Base-by-base conservation (phyloP, 257 asterid genomes). In the Catharanthus roseus region DNA sequence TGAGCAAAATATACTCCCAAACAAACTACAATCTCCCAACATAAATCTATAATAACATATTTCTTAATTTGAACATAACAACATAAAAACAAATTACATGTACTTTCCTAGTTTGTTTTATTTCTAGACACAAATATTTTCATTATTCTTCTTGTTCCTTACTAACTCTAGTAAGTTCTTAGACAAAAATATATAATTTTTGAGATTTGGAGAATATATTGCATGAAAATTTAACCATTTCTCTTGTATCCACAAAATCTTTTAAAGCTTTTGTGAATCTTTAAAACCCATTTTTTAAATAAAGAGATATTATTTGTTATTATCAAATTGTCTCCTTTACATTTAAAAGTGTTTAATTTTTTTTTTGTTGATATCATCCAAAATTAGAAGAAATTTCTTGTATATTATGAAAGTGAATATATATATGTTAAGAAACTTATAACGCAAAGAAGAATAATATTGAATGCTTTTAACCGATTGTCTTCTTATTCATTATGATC, bases 21-120 rank as follows among this genome's bases (percentile, higher is more conserved):
- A 75, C 79, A 72, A 82, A 74, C 75, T 34, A 70, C 78, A 73
- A 38, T 80, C 70, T 16, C 72, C 74, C 72, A 77, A 69, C 79
- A 80, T 41, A 65, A 72, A 75, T 78, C 65, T 67, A 36, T 57
- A 31, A 61, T 16, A 71, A 44, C 51, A 67, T 67, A 66, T 61
- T 38, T 47, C 34, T 57, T 41, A 44, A 74, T 67, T 56, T 42
- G 72, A 39, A 58, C 16, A 53, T 10, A 21, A 56, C 47, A 44
- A 57, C 72, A 57, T 67, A 18, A 50, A 57, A 67, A 68, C 73
- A 74, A 74, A 67, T n/a, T 45, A 57, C 61, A 56, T 47, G 41
- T 2, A 9, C 61, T 78, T 64, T 58, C 65, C 74, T 21, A 33
- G 15, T 42, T 64, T 74, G 62, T 78, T 67, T 71, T 65, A 29